Conservation (phyloP, 306 rosid genomes). For the Trichosanthes truncata region DNA sequence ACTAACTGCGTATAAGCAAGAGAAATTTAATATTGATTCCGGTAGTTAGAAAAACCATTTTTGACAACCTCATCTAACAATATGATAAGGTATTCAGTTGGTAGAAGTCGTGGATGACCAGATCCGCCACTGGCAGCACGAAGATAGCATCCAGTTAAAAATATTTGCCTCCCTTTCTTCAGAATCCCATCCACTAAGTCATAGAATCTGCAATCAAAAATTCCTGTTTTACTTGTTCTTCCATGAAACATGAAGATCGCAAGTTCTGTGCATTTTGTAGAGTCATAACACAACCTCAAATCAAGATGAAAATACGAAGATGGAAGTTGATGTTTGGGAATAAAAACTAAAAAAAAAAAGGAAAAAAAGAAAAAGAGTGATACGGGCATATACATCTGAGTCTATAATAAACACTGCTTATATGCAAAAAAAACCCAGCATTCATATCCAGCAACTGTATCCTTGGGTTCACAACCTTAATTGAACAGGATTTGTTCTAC, state of each 20-base stretch:
- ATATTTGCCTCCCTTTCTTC: constrained; percentile 80
- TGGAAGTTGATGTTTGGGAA: not conserved
- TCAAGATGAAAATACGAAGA: not conserved
- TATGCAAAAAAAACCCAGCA: not conserved
- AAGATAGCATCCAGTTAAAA: constrained; percentile 89
- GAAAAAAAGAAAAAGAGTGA: not conserved
- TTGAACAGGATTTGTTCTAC: not conserved
- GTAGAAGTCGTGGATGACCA: constrained; percentile 66
- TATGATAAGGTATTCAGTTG: constrained; percentile 80
- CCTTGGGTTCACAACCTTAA: not conserved
- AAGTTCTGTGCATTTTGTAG: not conserved
- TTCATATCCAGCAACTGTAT: not conserved
- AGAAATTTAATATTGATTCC: not conserved
- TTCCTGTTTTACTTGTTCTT: constrained; percentile 1
- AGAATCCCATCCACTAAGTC: constrained; percentile 63
- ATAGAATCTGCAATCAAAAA: constrained; percentile 51
- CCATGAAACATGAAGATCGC: constrained; percentile 4
- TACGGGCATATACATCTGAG: not conserved
- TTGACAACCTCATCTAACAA: constrained; percentile 66
- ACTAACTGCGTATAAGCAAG: not conserved
- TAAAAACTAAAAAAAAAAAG: not conserved
- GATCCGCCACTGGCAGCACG: constrained; percentile 59
- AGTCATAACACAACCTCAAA: not conserved
- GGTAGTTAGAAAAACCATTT: not conserved
- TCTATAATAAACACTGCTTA: not conserved